Conservation (phyloP, 176 grass and related monocot species). For the Oryza punctata region DNA sequence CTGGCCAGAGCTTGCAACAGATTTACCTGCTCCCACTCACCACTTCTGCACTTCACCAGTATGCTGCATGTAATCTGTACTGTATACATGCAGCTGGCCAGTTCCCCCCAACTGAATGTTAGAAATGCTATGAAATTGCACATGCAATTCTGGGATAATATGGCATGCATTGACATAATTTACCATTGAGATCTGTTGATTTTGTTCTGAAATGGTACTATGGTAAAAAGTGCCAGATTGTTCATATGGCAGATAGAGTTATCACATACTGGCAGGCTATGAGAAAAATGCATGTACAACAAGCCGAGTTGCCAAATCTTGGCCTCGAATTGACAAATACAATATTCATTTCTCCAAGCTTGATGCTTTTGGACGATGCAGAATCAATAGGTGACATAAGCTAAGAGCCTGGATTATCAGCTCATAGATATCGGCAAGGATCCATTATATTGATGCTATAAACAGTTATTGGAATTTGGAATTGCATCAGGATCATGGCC, state of each 20-base stretch:
- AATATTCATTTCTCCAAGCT: constrained; percentile 8
- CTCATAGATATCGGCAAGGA: not conserved
- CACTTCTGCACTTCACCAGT: not conserved
- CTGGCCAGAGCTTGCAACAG: constrained; percentile 14
- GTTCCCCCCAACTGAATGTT: constrained; percentile 25
- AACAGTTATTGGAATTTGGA: not conserved
- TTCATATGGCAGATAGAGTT: not conserved
- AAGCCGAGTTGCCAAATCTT: not conserved
- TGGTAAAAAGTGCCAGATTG: not conserved
- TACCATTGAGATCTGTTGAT: not conserved
- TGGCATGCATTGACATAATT: not conserved
- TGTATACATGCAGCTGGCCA: constrained; percentile 21
- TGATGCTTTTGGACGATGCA: not conserved
- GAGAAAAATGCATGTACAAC: not conserved
- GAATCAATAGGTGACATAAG: not conserved
- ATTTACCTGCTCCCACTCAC: constrained; percentile 44
- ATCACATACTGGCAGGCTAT: not conserved
- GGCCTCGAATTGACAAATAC: not conserved
- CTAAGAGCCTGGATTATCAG: not conserved
- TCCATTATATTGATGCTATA: not conserved
- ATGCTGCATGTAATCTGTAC: not conserved
- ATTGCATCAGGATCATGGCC: not conserved
- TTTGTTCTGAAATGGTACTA: not conserved
- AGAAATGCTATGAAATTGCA: not conserved
- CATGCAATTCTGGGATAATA: not conserved